A percentile compares a stretch with the other conserved stretches of the same genome.
Conservation (phyloP, 2,329 filamentous ascomycete genomes). For the Diaporthe aspalathi region DNA sequence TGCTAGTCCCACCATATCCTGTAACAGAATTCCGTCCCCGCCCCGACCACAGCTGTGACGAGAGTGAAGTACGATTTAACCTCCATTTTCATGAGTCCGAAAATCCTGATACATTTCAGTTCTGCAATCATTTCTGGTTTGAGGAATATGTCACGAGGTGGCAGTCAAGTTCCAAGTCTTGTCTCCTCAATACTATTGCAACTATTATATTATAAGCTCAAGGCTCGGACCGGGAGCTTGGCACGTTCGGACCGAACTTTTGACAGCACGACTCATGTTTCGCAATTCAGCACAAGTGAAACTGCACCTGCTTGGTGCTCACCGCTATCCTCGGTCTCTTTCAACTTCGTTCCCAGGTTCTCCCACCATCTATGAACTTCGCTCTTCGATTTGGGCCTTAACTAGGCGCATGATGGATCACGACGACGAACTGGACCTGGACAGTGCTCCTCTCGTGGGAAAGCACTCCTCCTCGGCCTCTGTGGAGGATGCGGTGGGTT, state of each 20-base stretch:
- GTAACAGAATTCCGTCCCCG: too few species aligned
- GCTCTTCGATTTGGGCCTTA: too few species aligned
- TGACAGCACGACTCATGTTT: constrained; percentile 13
- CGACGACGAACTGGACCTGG: neutral
- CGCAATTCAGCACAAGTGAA: constrained; percentile 1
- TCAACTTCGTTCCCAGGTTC: neutral
- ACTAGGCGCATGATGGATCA: neutral
- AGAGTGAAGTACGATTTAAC: too few species aligned
- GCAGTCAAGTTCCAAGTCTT: neutral
- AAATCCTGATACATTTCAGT: too few species aligned
- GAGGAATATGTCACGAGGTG: neutral
- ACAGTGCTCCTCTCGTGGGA: neutral
- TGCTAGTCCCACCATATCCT: too few species aligned
- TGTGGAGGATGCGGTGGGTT: neutral
- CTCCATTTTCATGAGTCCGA: too few species aligned
- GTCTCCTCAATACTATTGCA: neutral
- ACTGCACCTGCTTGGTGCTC: constrained; percentile 7
- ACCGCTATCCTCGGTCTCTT: neutral
- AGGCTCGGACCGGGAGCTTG: constrained; percentile 7
- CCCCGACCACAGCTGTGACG: too few species aligned
- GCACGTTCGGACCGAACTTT: constrained; percentile 18
- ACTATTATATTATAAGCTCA: too few species aligned
- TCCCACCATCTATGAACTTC: neutral
- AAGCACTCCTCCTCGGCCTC: neutral
- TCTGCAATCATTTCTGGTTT: neutral